Conservation (phyloP, 1,284 basidiomycete genomes). For the Retiboletus flavoniger region DNA sequence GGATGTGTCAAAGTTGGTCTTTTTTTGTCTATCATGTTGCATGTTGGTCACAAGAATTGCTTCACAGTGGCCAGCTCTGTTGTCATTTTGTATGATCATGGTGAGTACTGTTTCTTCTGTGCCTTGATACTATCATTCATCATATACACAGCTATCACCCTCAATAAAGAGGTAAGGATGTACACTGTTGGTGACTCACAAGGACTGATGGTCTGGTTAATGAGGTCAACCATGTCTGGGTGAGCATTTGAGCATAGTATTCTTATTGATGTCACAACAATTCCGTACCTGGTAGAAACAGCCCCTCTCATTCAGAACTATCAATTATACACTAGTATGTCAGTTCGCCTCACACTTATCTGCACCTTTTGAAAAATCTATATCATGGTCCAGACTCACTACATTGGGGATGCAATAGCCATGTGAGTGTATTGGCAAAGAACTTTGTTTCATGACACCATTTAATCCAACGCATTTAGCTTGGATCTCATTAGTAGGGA, state of each 20-base stretch:
- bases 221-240: constrained; percentile 19
- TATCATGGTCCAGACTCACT: constrained; percentile 15
- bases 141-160: constrained; percentile 4
- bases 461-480: constrained; percentile 4
- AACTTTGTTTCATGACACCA: neutral
- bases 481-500: constrained; percentile 15
- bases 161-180: constrained; percentile 12
- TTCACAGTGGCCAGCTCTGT: neutral
- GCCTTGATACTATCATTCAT: neutral
- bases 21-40: neutral
- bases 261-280: neutral
- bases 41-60: neutral
- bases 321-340: constrained; percentile 16
- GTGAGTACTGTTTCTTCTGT: neutral
- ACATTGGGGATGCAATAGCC: constrained; percentile 17
- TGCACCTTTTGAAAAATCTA: too few species aligned
- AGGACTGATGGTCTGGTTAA: neutral
- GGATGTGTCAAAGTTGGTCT: constrained; percentile 1
- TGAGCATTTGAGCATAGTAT: neutral
- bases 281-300: neutral
- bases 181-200: neutral
- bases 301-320: neutral
- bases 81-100: constrained; percentile 2
- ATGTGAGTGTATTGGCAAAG: constrained; percentile 22
- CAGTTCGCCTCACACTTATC: neutral